A percentile compares a stretch with the other conserved stretches of the same genome.
Conservation (phyloP, 805 yeast species). For the Clavispora santaluciae region DNA sequence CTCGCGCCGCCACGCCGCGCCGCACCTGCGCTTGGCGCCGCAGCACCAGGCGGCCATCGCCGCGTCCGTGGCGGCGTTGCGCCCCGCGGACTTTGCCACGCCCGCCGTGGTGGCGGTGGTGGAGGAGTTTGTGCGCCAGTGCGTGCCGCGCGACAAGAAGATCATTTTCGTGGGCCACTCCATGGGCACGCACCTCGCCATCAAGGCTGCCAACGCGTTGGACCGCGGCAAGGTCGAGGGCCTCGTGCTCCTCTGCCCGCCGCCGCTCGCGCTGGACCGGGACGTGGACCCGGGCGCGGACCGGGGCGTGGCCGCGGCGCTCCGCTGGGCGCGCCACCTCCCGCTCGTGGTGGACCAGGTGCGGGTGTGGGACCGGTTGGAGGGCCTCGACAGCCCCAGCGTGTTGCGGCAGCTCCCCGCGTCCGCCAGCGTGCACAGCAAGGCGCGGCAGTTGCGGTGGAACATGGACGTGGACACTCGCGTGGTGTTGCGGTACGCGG, state of each 20-base stretch:
- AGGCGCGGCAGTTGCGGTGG: constrained; percentile 62
- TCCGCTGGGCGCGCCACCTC: constrained; percentile 22
- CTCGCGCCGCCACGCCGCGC: constrained; percentile 20
- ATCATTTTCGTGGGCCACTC: constrained; percentile 63
- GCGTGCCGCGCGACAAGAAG: constrained; percentile 37
- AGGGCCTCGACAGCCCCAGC: constrained; percentile 57
- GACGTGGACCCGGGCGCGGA: constrained; percentile 1
- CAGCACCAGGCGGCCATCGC: constrained; percentile 30
- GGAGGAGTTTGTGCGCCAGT: constrained; percentile 30
- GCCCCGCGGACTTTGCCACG: constrained; percentile 38
- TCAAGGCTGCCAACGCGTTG: constrained; percentile 39
- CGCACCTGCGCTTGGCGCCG: constrained; percentile 15
- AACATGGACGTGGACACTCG: constrained; percentile 58
- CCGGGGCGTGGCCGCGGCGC: constrained; percentile 1
- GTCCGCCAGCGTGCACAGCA: constrained; percentile 31
- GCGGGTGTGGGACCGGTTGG: constrained; percentile 55
- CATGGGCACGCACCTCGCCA: constrained; percentile 59
- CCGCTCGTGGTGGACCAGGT: constrained; percentile 51
- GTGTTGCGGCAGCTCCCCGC: constrained; percentile 50
- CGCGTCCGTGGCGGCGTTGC: constrained; percentile 24
- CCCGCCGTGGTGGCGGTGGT: constrained; percentile 39
- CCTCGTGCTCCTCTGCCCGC: constrained; percentile 47
- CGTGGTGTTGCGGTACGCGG: constrained; percentile 49
- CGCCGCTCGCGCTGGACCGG: constrained; percentile 29
- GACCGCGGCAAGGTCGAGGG: constrained; percentile 41